Evolutionary conservation across 331 rosid genomes (phyloP).

Genomic region (Malus hybrid): DNA sequence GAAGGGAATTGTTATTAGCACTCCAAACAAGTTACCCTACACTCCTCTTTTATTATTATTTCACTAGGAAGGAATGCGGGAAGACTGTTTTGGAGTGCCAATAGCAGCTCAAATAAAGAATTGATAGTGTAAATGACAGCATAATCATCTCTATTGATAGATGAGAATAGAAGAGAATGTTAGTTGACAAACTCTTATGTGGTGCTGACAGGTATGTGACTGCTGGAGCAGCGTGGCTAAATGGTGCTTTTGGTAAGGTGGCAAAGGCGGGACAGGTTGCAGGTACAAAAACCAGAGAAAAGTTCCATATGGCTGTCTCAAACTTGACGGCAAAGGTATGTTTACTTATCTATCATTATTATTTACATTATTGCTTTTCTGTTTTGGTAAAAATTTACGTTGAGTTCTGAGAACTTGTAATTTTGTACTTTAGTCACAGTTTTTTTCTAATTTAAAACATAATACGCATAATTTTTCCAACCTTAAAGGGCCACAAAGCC

Average conservation of each 20-base stretch:
- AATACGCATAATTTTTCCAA: neutral
- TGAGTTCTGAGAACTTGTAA: neutral
- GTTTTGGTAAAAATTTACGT: neutral
- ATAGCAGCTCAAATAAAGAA: too few species aligned
- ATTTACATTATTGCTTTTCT: neutral
- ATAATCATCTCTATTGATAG: neutral
- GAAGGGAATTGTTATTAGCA: too few species aligned
- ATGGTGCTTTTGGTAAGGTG: slow-evolving; percentile 20
- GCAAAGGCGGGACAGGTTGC: slow-evolving; percentile 17
- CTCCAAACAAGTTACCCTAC: too few species aligned
- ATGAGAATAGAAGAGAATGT: slow-evolving; percentile 7
- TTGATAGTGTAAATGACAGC: neutral
- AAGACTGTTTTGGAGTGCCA: too few species aligned
- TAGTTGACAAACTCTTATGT: slow-evolving; percentile 14
- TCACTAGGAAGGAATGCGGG: too few species aligned
- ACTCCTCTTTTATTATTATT: too few species aligned
- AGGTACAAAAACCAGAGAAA: slow-evolving; percentile 86
- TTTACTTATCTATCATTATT: neutral
- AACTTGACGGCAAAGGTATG: slow-evolving; percentile 74
- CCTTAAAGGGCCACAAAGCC: neutral
- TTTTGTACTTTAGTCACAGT: neutral
- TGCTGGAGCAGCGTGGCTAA: neutral
- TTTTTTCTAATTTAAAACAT: neutral
- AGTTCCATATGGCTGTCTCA: slow-evolving; percentile 65
- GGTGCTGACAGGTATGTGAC: slow-evolving; percentile 29